Evolutionary conservation across 2,329 filamentous ascomycete species (phyloP).

Genomic region (Alternaria sp.): DNA sequence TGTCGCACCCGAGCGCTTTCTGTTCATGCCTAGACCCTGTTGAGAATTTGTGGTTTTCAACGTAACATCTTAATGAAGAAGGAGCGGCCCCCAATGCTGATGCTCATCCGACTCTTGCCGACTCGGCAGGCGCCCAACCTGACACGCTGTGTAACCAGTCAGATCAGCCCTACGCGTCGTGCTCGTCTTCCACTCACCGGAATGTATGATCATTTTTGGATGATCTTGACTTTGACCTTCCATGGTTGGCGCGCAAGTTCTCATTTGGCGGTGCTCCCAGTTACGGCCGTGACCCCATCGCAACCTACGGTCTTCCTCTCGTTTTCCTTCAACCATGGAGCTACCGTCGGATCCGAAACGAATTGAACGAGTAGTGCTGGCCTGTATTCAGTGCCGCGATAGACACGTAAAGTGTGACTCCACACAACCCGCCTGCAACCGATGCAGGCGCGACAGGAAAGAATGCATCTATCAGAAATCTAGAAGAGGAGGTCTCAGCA

Average conservation of each 20-base stretch:
- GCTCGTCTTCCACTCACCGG: neutral
- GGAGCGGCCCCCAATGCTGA: neutral
- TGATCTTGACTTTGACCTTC: neutral
- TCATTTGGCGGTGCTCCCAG: neutral
- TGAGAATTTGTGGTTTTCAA: neutral
- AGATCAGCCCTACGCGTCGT: neutral
- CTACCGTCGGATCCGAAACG: conserved; percentile 20
- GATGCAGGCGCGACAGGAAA: conserved; percentile 43
- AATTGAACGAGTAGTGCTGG: conserved; percentile 39
- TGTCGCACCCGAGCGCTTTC: neutral
- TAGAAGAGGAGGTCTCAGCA: conserved; percentile 43
- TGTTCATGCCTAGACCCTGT: neutral
- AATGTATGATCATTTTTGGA: neutral
- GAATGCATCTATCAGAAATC: conserved; percentile 44
- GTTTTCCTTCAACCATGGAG: conserved; percentile 25
- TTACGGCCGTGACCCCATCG: neutral
- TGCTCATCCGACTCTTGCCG: neutral
- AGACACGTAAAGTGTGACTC: conserved; percentile 46
- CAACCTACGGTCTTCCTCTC: neutral
- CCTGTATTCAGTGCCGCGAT: conserved; percentile 43
- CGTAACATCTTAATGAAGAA: neutral
- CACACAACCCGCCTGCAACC: conserved; percentile 37
- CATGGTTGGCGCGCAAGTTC: neutral
- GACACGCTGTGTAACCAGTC: neutral
- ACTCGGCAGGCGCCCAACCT: neutral